Conservation (phyloP, 176 grass and related monocot genomes). For the Carex cristatella region DNA sequence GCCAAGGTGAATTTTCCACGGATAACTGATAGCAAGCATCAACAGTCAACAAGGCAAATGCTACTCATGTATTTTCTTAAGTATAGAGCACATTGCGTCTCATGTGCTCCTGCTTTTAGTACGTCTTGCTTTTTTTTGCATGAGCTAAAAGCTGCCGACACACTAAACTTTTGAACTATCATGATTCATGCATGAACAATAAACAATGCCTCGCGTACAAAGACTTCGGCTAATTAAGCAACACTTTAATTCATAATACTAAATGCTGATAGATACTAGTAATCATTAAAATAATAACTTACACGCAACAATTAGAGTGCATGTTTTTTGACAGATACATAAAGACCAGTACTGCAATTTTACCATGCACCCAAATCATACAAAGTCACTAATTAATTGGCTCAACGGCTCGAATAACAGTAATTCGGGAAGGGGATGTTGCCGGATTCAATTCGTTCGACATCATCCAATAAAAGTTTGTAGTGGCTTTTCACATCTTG, state of each 20-base stretch:
- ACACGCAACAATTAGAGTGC: background rate
- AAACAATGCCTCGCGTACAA: background rate
- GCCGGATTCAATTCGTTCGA: slow-evolving; percentile 32
- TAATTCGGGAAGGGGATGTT: background rate
- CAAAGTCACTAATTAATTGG: background rate
- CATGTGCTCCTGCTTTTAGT: background rate
- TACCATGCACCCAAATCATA: background rate
- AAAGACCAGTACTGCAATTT: background rate
- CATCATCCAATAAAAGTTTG: slow-evolving; percentile 26
- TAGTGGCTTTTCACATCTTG: slow-evolving; percentile 53
- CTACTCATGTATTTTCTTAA: background rate
- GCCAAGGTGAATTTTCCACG: no score
- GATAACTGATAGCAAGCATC: no score
- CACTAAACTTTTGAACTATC: background rate
- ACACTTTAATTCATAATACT: background rate
- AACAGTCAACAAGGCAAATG: background rate
- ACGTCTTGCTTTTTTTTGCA: background rate
- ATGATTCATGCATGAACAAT: background rate
- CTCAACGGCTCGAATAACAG: background rate
- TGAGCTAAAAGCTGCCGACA: background rate
- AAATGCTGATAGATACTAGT: background rate
- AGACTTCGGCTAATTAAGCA: background rate
- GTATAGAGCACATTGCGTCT: background rate
- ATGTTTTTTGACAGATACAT: background rate
- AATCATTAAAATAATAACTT: background rate